These are phyloP conservation scores for Thyridium curvatum DNA, from an alignment of 2,329 filamentous ascomycete species.

Conservation along the genomic window DNA sequence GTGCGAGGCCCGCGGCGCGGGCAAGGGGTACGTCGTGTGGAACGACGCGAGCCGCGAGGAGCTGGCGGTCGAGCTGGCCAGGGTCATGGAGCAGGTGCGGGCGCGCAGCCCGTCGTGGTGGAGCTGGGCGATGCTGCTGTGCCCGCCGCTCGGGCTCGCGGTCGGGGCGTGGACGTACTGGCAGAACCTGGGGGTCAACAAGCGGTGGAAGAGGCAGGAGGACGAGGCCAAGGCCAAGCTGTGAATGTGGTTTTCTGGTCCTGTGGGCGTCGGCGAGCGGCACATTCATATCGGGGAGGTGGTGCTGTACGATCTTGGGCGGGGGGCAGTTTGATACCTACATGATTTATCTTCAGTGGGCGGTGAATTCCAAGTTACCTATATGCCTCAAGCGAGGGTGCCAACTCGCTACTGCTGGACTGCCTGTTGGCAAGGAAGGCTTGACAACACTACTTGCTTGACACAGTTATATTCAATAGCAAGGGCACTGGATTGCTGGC, in stretches of 20 bases:
- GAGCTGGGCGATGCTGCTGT: conserved; percentile 61
- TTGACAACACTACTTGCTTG: too few species aligned
- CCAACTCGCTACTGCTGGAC: too few species aligned
- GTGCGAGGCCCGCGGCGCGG: conserved; percentile 57
- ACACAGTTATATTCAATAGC: too few species aligned
- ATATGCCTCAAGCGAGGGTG: too few species aligned
- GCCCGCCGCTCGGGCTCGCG: conserved; percentile 67
- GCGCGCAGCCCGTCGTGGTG: conserved; percentile 71
- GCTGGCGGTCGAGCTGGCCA: conserved; percentile 59
- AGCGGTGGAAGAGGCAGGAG: conserved; percentile 60
- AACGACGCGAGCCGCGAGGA: conserved; percentile 75
- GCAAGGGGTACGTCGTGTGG: conserved; percentile 76
- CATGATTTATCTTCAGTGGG: too few species aligned
- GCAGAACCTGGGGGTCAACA: conserved; percentile 64
- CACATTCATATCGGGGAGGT: background rate
- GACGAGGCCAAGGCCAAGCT: conserved; percentile 37
- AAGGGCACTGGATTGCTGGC: too few species aligned
- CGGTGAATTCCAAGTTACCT: too few species aligned
- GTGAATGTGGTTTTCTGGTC: conserved; percentile 13
- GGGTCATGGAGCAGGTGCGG: conserved; percentile 58
- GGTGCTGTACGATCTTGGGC: too few species aligned
- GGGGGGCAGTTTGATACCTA: too few species aligned
- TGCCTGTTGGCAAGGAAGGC: too few species aligned
- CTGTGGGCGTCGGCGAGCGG: background rate
- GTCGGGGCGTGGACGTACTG: conserved; percentile 67